Base-by-base conservation (phyloP, 1,284 basidiomycete genomes). In the Sporisorium iseilematis-ciliati region DNA sequence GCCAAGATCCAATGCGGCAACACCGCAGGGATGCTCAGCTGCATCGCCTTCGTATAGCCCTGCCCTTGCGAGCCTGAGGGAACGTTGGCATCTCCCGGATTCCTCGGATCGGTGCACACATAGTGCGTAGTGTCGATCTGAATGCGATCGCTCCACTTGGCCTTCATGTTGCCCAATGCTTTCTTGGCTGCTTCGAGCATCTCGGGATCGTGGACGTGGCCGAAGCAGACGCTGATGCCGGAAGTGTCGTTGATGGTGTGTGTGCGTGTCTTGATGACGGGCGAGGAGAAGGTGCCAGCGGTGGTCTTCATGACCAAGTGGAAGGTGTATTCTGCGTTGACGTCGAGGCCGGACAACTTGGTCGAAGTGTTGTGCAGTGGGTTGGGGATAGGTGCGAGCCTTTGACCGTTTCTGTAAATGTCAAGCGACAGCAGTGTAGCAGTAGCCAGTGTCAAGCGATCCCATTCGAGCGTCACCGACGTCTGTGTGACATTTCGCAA, bases 81-180 rank as follows among this genome's bases (percentile, higher is more conserved):
- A 4, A 60, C 73, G 41, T 68, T 68, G 43, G 46, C 33, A 41
- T 69, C 69, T 7, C 65, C 70, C 20, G 78, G 72, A 35, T 75
- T 77, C 20, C 79, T 62, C 16, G 81, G 77, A 45, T 78, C 69
- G 12, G 81, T 77, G 60, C 81, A 82, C 20, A 85, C 57, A 38
- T 79, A 78, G 54, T 85, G 83, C 12, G 83, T 84, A 1, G 83
- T 85, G 25, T 85, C 83, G 46, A 98, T 95, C 86, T 95, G 93
- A 26, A 99, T 95, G 78, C 91, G 91, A 75, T 95, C 92, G 77
- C 91, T 93, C 90, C 92, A 94, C 26, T 73, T 72, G 3, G 79
- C 82, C 35, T 78, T 75, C 74, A 85, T 75, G 26, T 62, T 55
- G 35, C 51, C 46, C 26, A 85, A 55, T 6, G 77, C 73, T 21